Evolutionary conservation across 1,139 yeast species (phyloP).

Genomic region (Spathaspora sp.): DNA sequence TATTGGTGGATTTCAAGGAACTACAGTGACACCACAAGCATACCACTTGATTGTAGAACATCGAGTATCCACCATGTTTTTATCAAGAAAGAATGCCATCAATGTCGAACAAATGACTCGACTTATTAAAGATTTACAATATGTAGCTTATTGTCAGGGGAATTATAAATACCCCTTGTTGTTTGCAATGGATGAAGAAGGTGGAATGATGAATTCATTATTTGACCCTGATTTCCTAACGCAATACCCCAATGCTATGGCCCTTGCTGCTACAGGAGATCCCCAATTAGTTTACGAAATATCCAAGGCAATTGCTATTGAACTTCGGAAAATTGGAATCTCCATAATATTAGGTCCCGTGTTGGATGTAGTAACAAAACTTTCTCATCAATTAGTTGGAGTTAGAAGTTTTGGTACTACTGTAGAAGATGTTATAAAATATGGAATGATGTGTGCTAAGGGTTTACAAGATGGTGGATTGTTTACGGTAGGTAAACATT

Average conservation of each 20-base stretch:
- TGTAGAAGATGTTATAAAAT: slow-evolving; percentile 56
- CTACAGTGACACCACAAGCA: slow-evolving; percentile 57
- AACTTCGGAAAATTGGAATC: slow-evolving; percentile 55
- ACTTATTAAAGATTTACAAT: slow-evolving; percentile 55
- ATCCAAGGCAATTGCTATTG: slow-evolving; percentile 55
- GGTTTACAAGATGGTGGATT: slow-evolving; percentile 61
- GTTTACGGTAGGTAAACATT: slow-evolving; percentile 60
- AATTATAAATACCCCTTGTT: slow-evolving; percentile 57
- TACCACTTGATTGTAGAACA: slow-evolving; percentile 53
- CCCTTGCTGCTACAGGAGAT: slow-evolving; percentile 57
- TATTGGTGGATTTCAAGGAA: slow-evolving; percentile 64
- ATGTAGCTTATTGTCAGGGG: slow-evolving; percentile 51
- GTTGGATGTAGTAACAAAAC: slow-evolving; percentile 59
- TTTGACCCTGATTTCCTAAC: slow-evolving; percentile 53
- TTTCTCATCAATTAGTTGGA: slow-evolving; percentile 58
- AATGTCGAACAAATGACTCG: slow-evolving; percentile 52
- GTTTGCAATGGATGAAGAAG: slow-evolving; percentile 81
- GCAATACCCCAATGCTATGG: slow-evolving; percentile 70
- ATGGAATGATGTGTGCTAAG: slow-evolving; percentile 53
- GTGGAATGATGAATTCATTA: slow-evolving; percentile 67
- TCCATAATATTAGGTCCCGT: slow-evolving; percentile 64
- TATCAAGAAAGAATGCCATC: slow-evolving; percentile 53
- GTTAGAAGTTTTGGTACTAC: slow-evolving; percentile 65
- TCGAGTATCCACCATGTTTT: slow-evolving; percentile 57
- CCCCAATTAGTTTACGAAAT: slow-evolving; percentile 51